A percentile compares a stretch with the other conserved stretches of the same genome.
These are phyloP conservation scores for Acacia melanoxylon DNA, from an alignment of 306 rosid species.

Conservation along the genomic window DNA sequence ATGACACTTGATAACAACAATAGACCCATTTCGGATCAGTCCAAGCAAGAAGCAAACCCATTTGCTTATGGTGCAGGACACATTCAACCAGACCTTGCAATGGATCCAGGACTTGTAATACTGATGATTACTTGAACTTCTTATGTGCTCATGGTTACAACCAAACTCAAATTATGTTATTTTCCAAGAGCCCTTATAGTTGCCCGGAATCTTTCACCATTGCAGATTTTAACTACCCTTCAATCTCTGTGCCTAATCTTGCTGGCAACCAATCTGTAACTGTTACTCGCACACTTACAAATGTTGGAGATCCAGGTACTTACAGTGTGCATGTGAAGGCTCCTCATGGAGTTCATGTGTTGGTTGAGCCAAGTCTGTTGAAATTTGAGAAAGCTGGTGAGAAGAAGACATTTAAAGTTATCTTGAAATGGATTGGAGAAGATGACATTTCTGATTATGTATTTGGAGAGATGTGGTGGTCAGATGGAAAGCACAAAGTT, in stretches of 20 bases:
- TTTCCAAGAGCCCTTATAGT: slow-evolving; percentile 19
- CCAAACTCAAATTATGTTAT: slow-evolving; percentile 24
- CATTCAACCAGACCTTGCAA: slow-evolving; percentile 55
- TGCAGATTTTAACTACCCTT: slow-evolving; percentile 60
- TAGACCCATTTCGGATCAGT: slow-evolving; percentile 38
- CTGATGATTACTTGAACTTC: slow-evolving; percentile 61
- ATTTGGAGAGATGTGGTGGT: slow-evolving; percentile 50
- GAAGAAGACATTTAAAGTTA: slow-evolving; percentile 51
- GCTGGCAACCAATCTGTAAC: slow-evolving; percentile 2
- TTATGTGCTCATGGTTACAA: slow-evolving; percentile 69
- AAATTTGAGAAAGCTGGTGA: slow-evolving; percentile 44
- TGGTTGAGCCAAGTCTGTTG: slow-evolving; percentile 48
- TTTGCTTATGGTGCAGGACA: slow-evolving; percentile 69
- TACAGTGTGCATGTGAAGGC: slow-evolving; percentile 48
- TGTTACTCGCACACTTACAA: slow-evolving; percentile 43
- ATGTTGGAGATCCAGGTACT: slow-evolving; percentile 54
- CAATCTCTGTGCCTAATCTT: slow-evolving; percentile 50
- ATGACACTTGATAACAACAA: slow-evolving; percentile 32
- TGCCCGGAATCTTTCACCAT: slow-evolving; percentile 46
- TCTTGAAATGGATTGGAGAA: slow-evolving; percentile 12
- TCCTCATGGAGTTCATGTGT: slow-evolving; percentile 48
- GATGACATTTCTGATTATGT: slow-evolving; percentile 21
- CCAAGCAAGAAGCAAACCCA: slow-evolving; percentile 47
- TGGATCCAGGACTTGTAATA: slow-evolving; percentile 62
- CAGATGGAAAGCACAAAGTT: slow-evolving; percentile 34